Evolutionary conservation across 495 filamentous ascomycete genomes (phyloP).

Genomic region (Penicillium manginii): DNA sequence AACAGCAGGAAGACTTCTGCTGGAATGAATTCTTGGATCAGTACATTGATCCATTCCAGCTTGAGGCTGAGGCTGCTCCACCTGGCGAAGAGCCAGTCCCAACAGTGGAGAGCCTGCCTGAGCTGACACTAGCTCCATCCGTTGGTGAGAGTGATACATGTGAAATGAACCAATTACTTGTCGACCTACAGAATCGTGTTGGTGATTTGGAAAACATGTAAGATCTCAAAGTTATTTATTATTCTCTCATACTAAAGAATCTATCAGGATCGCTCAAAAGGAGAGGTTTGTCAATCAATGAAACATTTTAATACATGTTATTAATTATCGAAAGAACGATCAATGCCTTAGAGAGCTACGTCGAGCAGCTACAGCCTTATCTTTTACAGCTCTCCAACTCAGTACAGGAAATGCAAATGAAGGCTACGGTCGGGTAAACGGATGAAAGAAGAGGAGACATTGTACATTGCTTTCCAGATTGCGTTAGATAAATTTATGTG

Average conservation of each 20-base stretch:
- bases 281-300: neutral
- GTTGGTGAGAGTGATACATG: neutral
- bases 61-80: neutral
- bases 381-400: neutral
- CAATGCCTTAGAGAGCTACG: neutral
- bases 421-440: no score
- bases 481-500: no score
- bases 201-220: neutral
- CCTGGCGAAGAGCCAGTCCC: neutral
- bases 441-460: no score
- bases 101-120: neutral
- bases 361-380: neutral
- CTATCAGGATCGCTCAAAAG: neutral
- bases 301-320: neutral
- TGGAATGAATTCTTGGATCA: neutral
- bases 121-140: neutral
- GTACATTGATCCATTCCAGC: neutral
- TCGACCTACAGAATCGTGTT: conserved; percentile 1
- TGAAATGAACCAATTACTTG: neutral
- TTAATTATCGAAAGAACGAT: neutral
- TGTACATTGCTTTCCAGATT: no score
- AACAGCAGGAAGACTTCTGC: neutral
- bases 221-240: neutral
- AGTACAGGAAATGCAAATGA: neutral
- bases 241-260: neutral